A percentile compares a stretch with the other conserved stretches of the same genome.
Conservation (phyloP, 2,329 filamentous ascomycete species). For the Phoma sp. region DNA sequence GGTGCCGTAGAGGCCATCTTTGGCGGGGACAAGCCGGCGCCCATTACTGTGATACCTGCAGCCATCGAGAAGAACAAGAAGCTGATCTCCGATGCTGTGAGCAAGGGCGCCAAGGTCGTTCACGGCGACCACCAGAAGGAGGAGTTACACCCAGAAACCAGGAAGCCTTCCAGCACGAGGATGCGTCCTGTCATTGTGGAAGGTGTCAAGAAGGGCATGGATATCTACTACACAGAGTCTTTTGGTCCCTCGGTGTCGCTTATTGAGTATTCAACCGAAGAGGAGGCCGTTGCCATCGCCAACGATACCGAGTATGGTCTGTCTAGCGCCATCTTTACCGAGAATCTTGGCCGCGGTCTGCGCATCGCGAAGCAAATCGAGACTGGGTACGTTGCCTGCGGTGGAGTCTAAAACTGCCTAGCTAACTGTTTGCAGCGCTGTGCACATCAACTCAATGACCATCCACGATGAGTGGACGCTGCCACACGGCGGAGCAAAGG, state of each 20-base stretch:
- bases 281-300: conserved; percentile 74
- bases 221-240: conserved; percentile 75
- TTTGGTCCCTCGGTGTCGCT: conserved; percentile 79
- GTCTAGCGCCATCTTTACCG: conserved; percentile 73
- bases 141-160: conserved; percentile 44
- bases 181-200: conserved; percentile 73
- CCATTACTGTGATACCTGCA: conserved; percentile 54
- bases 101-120: conserved; percentile 64
- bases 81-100: conserved; percentile 62
- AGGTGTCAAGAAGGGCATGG: conserved; percentile 73
- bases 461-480: conserved; percentile 57
- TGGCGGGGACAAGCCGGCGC: conserved; percentile 52
- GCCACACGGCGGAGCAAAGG: conserved; percentile 59
- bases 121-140: conserved; percentile 53
- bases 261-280: conserved; percentile 69
- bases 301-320: conserved; percentile 86
- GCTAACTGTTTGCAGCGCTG: conserved; percentile 40
- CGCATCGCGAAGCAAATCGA: conserved; percentile 58
- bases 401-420: background rate
- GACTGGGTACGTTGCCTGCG: conserved; percentile 56
- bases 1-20: conserved; percentile 55
- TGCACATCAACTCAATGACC: conserved; percentile 60
- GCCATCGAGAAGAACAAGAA: conserved; percentile 61
- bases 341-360: conserved; percentile 61
- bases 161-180: conserved; percentile 51